Percentiles rank a stretch among this genome's conserved stretches.
phyloP scores from a whole-genome alignment of 2,329 filamentous ascomycete genomes.

The Thielaviopsis populi region DNA sequence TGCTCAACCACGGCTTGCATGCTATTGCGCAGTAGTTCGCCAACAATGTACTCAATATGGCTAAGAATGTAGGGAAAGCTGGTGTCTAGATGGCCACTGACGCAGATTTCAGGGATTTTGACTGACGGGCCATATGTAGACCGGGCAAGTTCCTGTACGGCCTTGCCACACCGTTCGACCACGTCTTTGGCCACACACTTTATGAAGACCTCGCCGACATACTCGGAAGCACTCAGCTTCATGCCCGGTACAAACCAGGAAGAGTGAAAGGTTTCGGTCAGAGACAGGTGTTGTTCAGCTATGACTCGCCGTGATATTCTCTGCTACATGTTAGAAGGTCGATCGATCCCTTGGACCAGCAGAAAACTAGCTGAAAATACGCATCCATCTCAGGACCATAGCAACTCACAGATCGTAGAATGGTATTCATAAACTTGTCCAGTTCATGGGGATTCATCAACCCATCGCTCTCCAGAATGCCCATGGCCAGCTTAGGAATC shows the following conservation, averaged over 20 bases:
- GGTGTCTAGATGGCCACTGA: slow-evolving; percentile 73
- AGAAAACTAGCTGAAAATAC: no score
- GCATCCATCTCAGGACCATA: neutral
- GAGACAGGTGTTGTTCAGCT: slow-evolving; percentile 87
- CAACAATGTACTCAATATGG: slow-evolving; percentile 93
- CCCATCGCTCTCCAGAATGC: slow-evolving; percentile 76
- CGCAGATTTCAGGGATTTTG: slow-evolving; percentile 61
- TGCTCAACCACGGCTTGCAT: slow-evolving; percentile 83
- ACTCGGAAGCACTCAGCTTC: slow-evolving; percentile 58
- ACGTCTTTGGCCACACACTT: slow-evolving; percentile 85
- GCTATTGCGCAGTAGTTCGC: slow-evolving; percentile 86
- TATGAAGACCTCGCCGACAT: slow-evolving; percentile 89
- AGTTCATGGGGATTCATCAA: slow-evolving; percentile 68
- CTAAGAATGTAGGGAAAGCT: slow-evolving; percentile 94
- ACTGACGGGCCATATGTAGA: slow-evolving; percentile 58
- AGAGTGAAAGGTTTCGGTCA: slow-evolving; percentile 86
- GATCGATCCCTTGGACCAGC: neutral
- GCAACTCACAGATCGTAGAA: slow-evolving; percentile 64
- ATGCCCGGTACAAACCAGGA: slow-evolving; percentile 78
- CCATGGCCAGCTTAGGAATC: slow-evolving; percentile 88
- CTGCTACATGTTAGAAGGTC: slow-evolving; percentile 29
- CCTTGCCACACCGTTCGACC: slow-evolving; percentile 64
- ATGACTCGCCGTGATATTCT: slow-evolving; percentile 92
- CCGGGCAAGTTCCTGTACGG: slow-evolving; percentile 58
- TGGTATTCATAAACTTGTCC: slow-evolving; percentile 89